Evolutionary conservation across 257 asterid genomes (phyloP).

Genomic region (Nicotiana attenuata): DNA sequence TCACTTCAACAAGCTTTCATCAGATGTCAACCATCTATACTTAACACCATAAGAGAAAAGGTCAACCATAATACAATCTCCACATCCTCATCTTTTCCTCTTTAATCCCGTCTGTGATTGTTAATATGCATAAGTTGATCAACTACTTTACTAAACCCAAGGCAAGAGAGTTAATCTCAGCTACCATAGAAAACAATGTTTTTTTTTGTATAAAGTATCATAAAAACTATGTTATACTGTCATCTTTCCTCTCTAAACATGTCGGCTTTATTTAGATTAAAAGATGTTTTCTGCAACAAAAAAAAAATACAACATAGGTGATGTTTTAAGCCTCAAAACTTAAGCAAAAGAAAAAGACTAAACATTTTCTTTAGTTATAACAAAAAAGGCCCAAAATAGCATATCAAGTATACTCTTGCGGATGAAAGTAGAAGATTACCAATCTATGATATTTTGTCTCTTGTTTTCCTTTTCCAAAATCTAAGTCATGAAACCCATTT

Average conservation of each 20-base stretch:
- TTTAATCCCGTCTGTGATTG: background rate
- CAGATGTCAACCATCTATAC: slow-evolving; percentile 4
- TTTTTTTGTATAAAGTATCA: background rate
- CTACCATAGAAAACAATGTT: background rate
- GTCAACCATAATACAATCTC: background rate
- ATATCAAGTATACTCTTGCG: background rate
- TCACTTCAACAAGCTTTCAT: background rate
- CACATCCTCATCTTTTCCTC: background rate
- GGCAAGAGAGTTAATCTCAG: background rate
- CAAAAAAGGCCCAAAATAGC: background rate
- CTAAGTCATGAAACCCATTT: too few species aligned
- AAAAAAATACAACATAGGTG: background rate
- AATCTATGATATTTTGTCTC: too few species aligned
- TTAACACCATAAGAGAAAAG: background rate
- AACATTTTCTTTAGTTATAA: too few species aligned
- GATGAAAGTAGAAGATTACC: background rate
- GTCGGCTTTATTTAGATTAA: background rate
- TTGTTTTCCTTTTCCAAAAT: too few species aligned
- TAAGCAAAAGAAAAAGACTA: background rate
- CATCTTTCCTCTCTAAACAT: background rate
- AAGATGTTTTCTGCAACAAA: background rate
- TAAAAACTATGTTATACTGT: background rate
- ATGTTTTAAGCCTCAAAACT: background rate
- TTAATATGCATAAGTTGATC: background rate
- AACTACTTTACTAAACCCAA: background rate